phyloP scores from a whole-genome alignment of 1,139 yeast genomes.

The Diutina ranongensis region DNA sequence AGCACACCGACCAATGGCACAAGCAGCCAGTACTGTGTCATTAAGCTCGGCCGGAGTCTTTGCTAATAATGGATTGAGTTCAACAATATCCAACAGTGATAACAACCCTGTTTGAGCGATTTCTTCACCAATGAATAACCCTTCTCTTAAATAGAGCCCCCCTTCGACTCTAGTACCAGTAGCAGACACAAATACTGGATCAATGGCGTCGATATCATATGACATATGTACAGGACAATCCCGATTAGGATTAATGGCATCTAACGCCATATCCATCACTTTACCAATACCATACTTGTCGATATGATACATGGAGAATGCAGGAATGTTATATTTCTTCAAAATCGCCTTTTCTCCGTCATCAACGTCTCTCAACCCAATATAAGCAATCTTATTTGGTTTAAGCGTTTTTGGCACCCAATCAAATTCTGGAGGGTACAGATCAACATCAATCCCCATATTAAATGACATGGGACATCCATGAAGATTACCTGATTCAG shows the following conservation, averaged over 20 bases:
- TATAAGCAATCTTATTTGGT: slow-evolving; percentile 71
- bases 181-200: slow-evolving; percentile 89
- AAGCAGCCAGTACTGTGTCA: slow-evolving; percentile 83
- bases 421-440: slow-evolving; percentile 54
- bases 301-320: slow-evolving; percentile 92
- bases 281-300: slow-evolving; percentile 89
- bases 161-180: slow-evolving; percentile 98
- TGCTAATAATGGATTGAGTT: slow-evolving; percentile 88
- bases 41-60: slow-evolving; percentile 61
- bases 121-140: slow-evolving; percentile 84
- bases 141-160: slow-evolving; percentile 90
- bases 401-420: slow-evolving; percentile 76
- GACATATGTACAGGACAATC: slow-evolving; percentile 75
- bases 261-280: slow-evolving; percentile 87
- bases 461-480: slow-evolving; percentile 94
- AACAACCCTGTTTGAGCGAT: slow-evolving; percentile 81
- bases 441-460: slow-evolving; percentile 58
- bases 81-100: slow-evolving; percentile 84
- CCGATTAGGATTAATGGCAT: slow-evolving; percentile 65
- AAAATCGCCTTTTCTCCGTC: slow-evolving; percentile 70
- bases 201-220: slow-evolving; percentile 95
- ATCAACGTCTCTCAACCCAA: slow-evolving; percentile 92
- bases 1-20: slow-evolving; percentile 89
- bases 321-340: slow-evolving; percentile 61
- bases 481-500: slow-evolving; percentile 86